Conservation (phyloP, 1,139 yeast genomes). For the Protomyces inouyei region DNA sequence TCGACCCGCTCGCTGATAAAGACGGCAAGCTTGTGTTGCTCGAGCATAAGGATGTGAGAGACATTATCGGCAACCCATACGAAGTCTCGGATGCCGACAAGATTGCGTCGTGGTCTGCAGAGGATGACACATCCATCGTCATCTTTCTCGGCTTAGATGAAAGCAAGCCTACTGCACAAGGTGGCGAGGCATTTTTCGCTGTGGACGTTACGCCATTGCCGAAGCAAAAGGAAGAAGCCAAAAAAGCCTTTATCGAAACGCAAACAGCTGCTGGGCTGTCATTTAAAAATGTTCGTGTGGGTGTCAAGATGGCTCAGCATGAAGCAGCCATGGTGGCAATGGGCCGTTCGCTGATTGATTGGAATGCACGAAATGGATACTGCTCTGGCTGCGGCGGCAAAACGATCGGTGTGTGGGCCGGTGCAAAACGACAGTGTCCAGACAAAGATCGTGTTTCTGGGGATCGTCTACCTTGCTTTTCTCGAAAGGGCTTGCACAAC, state of each 20-base stretch:
- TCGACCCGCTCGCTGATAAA: conserved; percentile 37
- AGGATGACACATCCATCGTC: conserved; percentile 38
- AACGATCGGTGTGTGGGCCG: conserved; percentile 70
- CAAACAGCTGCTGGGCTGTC: conserved; percentile 37
- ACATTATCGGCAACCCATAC: conserved; percentile 40
- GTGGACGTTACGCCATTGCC: conserved; percentile 52
- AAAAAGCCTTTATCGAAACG: conserved; percentile 33
- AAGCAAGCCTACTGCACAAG: conserved; percentile 40
- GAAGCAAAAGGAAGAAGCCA: conserved; percentile 27
- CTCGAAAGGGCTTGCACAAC: conserved; percentile 34
- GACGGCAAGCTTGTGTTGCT: conserved; percentile 33
- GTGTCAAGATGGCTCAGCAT: conserved; percentile 35
- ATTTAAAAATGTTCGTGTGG: conserved; percentile 37
- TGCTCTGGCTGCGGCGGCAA: conserved; percentile 86
- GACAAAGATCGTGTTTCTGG: conserved; percentile 36
- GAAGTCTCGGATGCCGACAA: conserved; percentile 35
- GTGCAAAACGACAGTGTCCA: conserved; percentile 69
- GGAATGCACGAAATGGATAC: conserved; percentile 70
- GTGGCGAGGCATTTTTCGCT: conserved; percentile 73
- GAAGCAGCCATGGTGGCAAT: conserved; percentile 68
- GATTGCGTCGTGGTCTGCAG: conserved; percentile 38
- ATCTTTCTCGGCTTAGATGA: conserved; percentile 28
- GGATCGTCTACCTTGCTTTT: conserved; percentile 14
- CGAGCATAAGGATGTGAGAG: conserved; percentile 34
- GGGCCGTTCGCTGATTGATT: conserved; percentile 78